Conservation (phyloP, 148 eudicot genomes). For the Spergularia marina region DNA sequence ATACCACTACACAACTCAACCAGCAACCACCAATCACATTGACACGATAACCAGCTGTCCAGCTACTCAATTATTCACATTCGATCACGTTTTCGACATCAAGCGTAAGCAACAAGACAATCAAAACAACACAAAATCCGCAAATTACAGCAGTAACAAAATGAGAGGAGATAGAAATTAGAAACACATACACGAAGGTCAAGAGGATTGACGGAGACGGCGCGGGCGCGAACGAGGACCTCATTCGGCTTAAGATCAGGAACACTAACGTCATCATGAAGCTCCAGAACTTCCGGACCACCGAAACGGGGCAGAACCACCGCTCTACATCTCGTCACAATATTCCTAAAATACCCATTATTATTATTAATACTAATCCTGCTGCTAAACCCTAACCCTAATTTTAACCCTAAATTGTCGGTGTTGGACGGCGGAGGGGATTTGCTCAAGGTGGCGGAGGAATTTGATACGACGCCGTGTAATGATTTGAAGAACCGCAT, state of each 20-base stretch:
- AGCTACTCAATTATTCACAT: background rate
- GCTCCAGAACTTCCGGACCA: conserved; percentile 72
- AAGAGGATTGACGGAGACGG: conserved; percentile 91
- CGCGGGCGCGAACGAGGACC: conserved; percentile 82
- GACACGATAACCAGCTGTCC: background rate
- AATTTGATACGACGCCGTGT: conserved; percentile 23
- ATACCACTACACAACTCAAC: background rate
- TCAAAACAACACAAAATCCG: background rate
- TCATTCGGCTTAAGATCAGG: conserved; percentile 79
- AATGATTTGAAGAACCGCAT: conserved; percentile 52
- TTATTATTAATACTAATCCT: background rate
- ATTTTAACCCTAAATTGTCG: conserved; percentile 30
- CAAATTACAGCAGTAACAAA: background rate
- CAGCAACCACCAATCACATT: background rate
- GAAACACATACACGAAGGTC: conserved; percentile 58
- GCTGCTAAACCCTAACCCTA: conserved; percentile 33
- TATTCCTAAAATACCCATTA: conserved; percentile 22
- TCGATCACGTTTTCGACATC: background rate
- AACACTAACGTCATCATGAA: conserved; percentile 53
- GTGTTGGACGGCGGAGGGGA: conserved; percentile 11
- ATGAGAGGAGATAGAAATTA: background rate
- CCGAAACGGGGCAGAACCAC: conserved; percentile 82
- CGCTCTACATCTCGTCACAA: conserved; percentile 73
- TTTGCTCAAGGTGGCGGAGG: conserved; percentile 11
- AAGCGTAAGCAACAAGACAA: background rate